Base-by-base conservation (phyloP, 2,329 filamentous ascomycete genomes). In the Botrytis tulipae region DNA sequence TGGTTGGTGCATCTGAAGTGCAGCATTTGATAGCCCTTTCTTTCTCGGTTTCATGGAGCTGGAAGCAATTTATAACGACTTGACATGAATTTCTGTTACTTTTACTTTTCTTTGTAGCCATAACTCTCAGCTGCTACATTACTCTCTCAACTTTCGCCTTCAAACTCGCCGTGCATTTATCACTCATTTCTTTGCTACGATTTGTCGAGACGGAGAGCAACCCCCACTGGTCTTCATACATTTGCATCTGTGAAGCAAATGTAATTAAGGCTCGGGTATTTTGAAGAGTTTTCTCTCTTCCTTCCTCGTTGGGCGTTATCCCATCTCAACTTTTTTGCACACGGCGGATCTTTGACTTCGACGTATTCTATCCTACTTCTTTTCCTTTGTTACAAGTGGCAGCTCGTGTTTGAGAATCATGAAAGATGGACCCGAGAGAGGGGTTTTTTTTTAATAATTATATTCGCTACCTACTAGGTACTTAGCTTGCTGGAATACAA, bases 391-490 rank as follows among this genome's bases (percentile, higher is more conserved):
- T 32, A 29, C 29, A 22, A 7, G 18, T 32, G 66, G 35, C 22
- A 54, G 35, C 18, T 68, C 63, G 9, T 54, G 37, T 57, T 63
- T 57, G n/a, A 29, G 48, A 54, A 40, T 42, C 35, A 42, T 22
- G 66, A 48, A 48, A 42, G 63, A 29, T n/a, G 32, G 65, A 16
- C n/a, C 9, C 46, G 46, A 20, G 46, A 42, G 29, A 29, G 22
- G 20, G 12, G n/a, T n/a, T 54, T 42, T 65, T 72, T 72, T 35
- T 32, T 57, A 67, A 67, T 72, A 72, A 66, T 67, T 59, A 72
- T 72, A 72, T 72, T 72, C 57, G 70, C 61, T 67, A 63, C 35
- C 70, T 67, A 63, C 42, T 42, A 42, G 14, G 42, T 42, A 42
- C 48, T 57, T 68, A 57, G 48, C 48, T 68, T 40, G 12, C 35